Base-by-base conservation (phyloP, 805 yeast genomes). In the Jamesozyma rosinii region DNA sequence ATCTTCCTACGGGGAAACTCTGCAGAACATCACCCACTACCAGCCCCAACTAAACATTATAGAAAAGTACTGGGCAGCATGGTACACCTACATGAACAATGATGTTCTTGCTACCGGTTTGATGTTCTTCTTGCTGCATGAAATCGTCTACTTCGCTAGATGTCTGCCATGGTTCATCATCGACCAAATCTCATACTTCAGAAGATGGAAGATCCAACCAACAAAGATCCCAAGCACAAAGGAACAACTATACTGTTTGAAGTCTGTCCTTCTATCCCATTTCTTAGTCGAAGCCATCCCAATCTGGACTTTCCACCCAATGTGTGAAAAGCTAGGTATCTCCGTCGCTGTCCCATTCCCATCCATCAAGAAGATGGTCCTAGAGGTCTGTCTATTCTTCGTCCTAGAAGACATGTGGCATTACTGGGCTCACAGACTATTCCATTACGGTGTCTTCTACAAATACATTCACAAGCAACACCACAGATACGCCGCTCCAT, bases 401-500 rank as follows among this genome's bases (percentile, higher is more conserved):
- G 73, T 85, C 36, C 65, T 83, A 49, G 98, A 90, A 68, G 98
- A 90, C 63, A 71, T 85, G 50, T 92, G 97, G 97, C 98, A 90
- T 67, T 90, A 90, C 72, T 83, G 92, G 83, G 81, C 83, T 63
- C 98, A 90, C 67, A 79, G 97, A 58, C 74, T 81, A 32, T 79
- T 90, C 65, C 98, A 90, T 65, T 76, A 79, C 62, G 95, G 95
- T 43, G 74, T 78, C 48, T 84, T 92, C 63, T 90, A 90, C 77
- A 87, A 84, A 69, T 77, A 81, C 64, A 86, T 90, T 55, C 98
- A 90, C 73, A 90, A 90, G 70, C 95, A 88, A 72, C 98, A 90
- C 67, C 98, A 90, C 70, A 81, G 89, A 65, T 90, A 89, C 63
- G 95, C 97, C 19, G 97, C 97, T 37, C 98, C 98, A 37, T 90